Evolutionary conservation across 2,329 filamentous ascomycete genomes (phyloP).

Genomic region (Nemania sp.): DNA sequence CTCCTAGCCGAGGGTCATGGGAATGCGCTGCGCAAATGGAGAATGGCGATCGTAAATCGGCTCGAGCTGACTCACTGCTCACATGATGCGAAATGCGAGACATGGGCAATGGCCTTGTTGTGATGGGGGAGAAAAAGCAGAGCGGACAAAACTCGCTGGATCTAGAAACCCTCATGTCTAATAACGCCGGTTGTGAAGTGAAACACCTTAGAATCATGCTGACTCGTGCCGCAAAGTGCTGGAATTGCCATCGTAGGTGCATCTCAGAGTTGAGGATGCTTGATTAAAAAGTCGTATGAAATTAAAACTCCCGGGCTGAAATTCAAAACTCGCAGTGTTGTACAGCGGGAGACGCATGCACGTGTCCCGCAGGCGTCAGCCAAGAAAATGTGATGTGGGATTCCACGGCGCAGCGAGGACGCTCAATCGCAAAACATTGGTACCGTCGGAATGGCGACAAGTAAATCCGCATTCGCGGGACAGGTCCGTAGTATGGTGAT

Average conservation of each 20-base stretch:
- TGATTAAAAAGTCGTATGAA: slow-evolving; percentile 41
- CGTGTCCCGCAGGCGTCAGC: slow-evolving; percentile 30
- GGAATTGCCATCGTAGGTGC: slow-evolving; percentile 22
- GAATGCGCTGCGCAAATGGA: background rate
- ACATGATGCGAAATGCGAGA: background rate
- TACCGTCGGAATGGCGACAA: slow-evolving; percentile 13
- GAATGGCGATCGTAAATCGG: background rate
- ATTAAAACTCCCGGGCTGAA: slow-evolving; percentile 32
- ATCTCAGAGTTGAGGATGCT: slow-evolving; percentile 26
- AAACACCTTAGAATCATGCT: slow-evolving; percentile 16
- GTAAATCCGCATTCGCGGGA: background rate
- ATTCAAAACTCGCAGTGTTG: slow-evolving; percentile 37
- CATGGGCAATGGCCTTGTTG: background rate
- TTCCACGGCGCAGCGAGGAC: background rate
- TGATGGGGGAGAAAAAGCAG: background rate
- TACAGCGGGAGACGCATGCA: slow-evolving; percentile 38
- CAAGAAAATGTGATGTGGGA: slow-evolving; percentile 19
- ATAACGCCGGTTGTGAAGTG: slow-evolving; percentile 35
- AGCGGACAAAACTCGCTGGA: slow-evolving; percentile 3
- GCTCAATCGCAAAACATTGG: background rate
- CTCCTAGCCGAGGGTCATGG: background rate
- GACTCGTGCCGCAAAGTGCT: slow-evolving; percentile 25
- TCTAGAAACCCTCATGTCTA: slow-evolving; percentile 21
- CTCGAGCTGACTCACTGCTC: background rate
- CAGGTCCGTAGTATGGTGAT: background rate